These are phyloP conservation scores for Grammothele lineata DNA, from an alignment of 768 basidiomycete genomes.

Conservation along the genomic window DNA sequence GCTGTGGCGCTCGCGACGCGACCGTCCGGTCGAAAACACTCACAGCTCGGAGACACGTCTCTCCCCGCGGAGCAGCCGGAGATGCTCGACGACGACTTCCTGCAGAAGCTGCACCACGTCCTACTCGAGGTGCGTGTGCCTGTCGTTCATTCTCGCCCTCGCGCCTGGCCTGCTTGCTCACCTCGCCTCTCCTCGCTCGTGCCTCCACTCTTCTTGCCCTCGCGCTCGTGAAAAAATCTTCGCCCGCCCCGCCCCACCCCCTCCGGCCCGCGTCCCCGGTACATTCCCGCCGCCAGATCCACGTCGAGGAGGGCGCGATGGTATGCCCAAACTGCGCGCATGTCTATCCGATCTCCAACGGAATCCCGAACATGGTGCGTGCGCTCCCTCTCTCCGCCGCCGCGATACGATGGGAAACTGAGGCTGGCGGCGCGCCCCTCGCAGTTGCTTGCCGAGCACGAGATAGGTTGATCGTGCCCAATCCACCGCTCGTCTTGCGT, in stretches of 20 bases:
- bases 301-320: slow-evolving; percentile 91
- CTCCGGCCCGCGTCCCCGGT: not conserved
- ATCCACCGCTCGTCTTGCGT: slow-evolving; percentile 13
- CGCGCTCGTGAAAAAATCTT: too few relatives aligned
- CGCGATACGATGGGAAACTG: not conserved
- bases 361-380: slow-evolving; percentile 97
- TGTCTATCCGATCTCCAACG: slow-evolving; percentile 84
- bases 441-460: slow-evolving; percentile 89
- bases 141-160: not conserved
- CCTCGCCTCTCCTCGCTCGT: not conserved
- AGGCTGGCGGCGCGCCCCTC: not conserved
- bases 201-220: too few relatives aligned
- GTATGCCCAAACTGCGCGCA: slow-evolving; percentile 90
- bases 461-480: slow-evolving; percentile 68
- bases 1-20: not conserved
- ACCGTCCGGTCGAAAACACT: not conserved
- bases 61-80: slow-evolving; percentile 73
- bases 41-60: slow-evolving; percentile 81
- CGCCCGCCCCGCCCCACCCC: too few relatives aligned
- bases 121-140: slow-evolving; percentile 70
- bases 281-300: slow-evolving; percentile 64
- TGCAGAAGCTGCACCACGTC: slow-evolving; percentile 85
- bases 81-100: slow-evolving; percentile 75
- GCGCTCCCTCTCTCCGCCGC: not conserved
- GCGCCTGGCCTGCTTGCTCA: not conserved